A percentile compares a stretch with the other conserved stretches of the same genome.
Evolutionary conservation across 495 filamentous ascomycete genomes (phyloP).

Genomic region (Xylaria flabelliformis): DNA sequence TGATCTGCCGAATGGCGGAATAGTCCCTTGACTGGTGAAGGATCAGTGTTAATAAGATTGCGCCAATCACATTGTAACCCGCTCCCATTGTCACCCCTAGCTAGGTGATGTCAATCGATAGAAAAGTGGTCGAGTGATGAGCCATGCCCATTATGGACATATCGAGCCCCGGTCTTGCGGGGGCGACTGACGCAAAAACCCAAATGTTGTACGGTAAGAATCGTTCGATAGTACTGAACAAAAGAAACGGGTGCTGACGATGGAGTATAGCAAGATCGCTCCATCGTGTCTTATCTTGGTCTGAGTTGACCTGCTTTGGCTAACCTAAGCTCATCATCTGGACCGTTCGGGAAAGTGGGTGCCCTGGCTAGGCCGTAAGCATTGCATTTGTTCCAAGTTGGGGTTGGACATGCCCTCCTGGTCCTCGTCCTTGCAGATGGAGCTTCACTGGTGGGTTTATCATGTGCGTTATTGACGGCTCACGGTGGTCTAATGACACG

Average conservation of each 20-base stretch:
- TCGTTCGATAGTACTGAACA: slow-evolving; percentile 31
- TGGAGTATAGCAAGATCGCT: slow-evolving; percentile 21
- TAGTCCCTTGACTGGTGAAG: slow-evolving; percentile 19
- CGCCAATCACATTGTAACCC: slow-evolving; percentile 24
- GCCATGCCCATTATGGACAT: slow-evolving; percentile 23
- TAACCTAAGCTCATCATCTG: slow-evolving; percentile 15
- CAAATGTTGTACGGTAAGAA: slow-evolving; percentile 23
- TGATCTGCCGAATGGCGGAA: slow-evolving; percentile 28
- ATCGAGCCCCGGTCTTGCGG: slow-evolving; percentile 15
- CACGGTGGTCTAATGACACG: slow-evolving; percentile 21
- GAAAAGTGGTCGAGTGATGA: slow-evolving; percentile 13
- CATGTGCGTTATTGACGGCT: slow-evolving; percentile 24
- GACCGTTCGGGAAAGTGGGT: slow-evolving; percentile 25
- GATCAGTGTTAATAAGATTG: background rate
- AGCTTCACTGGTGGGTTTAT: background rate
- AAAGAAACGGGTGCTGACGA: slow-evolving; percentile 26
- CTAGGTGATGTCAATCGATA: slow-evolving; percentile 28
- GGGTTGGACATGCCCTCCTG: slow-evolving; percentile 19
- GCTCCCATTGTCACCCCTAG: slow-evolving; percentile 15
- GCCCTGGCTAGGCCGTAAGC: slow-evolving; percentile 21
- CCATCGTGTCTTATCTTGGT: slow-evolving; percentile 22
- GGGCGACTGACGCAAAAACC: slow-evolving; percentile 18
- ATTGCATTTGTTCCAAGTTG: slow-evolving; percentile 23
- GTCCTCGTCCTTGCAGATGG: slow-evolving; percentile 3
- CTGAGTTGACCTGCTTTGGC: slow-evolving; percentile 17